Percentiles rank a stretch among this genome's conserved stretches.
These are phyloP conservation scores for Fusarium nygamai DNA, from an alignment of 2,329 filamentous ascomycete species.

Conservation along the genomic window DNA sequence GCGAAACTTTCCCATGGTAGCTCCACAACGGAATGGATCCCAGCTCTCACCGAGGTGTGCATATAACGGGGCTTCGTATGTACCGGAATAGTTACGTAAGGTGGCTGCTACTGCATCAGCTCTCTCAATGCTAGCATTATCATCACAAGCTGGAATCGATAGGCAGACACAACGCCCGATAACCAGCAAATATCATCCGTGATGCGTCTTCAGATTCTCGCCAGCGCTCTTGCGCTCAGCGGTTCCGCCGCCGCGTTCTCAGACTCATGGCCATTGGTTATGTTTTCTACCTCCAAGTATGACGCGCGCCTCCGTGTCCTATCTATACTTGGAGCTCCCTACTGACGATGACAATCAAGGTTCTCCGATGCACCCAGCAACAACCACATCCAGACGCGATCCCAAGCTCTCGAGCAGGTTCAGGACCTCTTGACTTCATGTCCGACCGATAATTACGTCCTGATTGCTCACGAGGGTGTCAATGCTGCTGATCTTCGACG, in stretches of 20 bases:
- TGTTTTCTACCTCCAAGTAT: constrained; percentile 87
- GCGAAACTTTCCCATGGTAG: constrained; percentile 37
- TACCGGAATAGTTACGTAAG: constrained; percentile 45
- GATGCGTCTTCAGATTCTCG: constrained; percentile 66
- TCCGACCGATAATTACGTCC: constrained; percentile 78
- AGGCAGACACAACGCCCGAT: constrained; percentile 39
- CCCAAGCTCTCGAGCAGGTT: constrained; percentile 54
- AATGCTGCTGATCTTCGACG: constrained; percentile 73
- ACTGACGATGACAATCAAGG: constrained; percentile 37
- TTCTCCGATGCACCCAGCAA: constrained; percentile 48
- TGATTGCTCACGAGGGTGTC: constrained; percentile 81
- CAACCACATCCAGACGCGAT: constrained; percentile 61
- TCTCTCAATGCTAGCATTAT: constrained; percentile 28
- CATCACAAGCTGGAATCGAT: constrained; percentile 41
- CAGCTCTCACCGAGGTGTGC: constrained; percentile 42
- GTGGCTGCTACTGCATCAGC: constrained; percentile 36
- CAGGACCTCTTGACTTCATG: constrained; percentile 70
- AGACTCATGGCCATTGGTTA: constrained; percentile 88
- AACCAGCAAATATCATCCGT: constrained; percentile 42
- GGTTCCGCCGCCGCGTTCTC: constrained; percentile 76
- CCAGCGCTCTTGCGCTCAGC: constrained; percentile 63
- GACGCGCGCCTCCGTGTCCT: constrained; percentile 44
- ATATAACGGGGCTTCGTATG: constrained; percentile 31
- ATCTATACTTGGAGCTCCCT: constrained; percentile 35
- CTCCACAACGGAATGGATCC: background rate